Evolutionary conservation across 73 alveolate genomes (phyloP).

Genomic region (Tetrahymena elliotti): DNA sequence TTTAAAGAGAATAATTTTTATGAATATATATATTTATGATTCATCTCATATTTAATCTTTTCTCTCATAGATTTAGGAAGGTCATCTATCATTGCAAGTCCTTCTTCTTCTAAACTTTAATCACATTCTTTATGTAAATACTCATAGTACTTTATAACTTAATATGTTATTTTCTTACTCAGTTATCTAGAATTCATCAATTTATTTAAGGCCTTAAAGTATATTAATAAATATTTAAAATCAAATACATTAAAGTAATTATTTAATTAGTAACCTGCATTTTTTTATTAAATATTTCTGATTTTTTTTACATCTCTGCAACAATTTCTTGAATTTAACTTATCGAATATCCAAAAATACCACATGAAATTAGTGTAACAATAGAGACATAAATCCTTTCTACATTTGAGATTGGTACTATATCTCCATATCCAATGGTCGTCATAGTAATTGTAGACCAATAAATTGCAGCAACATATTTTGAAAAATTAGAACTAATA

Average conservation of each 20-base stretch:
- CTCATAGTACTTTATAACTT: background rate
- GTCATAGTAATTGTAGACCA: constrained; percentile 68
- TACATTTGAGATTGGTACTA: constrained; percentile 53
- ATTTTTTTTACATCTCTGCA: background rate
- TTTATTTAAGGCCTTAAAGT: background rate
- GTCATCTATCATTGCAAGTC: background rate
- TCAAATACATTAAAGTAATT: background rate
- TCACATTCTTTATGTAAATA: background rate
- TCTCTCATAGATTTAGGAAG: background rate
- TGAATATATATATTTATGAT: background rate
- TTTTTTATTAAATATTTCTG: background rate
- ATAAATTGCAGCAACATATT: constrained; percentile 56
- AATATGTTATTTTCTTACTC: background rate
- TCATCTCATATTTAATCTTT: background rate
- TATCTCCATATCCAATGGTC: constrained; percentile 83
- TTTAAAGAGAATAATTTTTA: background rate
- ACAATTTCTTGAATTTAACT: constrained; percentile 9
- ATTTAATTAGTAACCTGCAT: background rate
- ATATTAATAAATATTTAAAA: background rate
- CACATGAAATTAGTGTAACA: constrained; percentile 18
- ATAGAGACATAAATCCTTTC: constrained; percentile 61
- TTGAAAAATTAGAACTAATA: background rate
- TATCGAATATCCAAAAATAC: constrained; percentile 37
- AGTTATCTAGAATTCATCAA: background rate
- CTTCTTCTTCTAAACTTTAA: background rate